Evolutionary conservation across 208 protist genomes (phyloP).

Genomic region (Acanthamoeba polyphaga): DNA sequence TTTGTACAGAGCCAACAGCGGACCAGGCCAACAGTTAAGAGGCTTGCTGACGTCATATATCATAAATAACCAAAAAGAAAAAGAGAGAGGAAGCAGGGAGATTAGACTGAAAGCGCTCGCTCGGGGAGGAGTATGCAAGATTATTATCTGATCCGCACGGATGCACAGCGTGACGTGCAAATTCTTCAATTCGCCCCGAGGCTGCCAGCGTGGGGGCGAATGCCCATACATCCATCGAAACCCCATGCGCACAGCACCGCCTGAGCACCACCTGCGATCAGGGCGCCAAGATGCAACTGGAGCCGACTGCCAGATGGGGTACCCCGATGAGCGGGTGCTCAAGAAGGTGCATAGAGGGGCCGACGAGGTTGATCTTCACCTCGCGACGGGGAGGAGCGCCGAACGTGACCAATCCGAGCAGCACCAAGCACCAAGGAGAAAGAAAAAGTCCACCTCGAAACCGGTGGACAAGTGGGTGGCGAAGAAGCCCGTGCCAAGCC

Average conservation of each 20-base stretch:
- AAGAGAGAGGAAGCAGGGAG: not conserved
- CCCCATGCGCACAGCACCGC: not conserved
- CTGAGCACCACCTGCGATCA: not conserved
- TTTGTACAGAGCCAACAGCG: too few relatives aligned
- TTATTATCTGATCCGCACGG: too few relatives aligned
- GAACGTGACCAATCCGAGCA: not conserved
- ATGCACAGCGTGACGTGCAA: constrained; percentile 52
- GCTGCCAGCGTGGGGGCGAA: not conserved
- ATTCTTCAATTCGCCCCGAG: constrained; percentile 11
- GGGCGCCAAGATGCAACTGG: not conserved
- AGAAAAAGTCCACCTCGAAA: not conserved
- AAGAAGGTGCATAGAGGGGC: not conserved
- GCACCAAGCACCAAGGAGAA: not conserved
- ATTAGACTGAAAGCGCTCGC: not conserved
- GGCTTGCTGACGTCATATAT: too few relatives aligned
- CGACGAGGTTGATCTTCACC: not conserved
- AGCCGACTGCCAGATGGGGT: not conserved
- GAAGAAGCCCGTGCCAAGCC: not conserved
- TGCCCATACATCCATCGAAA: constrained; percentile 11
- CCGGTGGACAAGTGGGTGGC: not conserved
- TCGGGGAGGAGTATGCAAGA: not conserved
- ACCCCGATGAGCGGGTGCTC: too few relatives aligned
- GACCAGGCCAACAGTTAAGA: too few relatives aligned
- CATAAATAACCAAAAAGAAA: too few relatives aligned
- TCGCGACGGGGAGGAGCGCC: not conserved